A percentile compares a stretch with the other conserved stretches of the same genome.
Conservation (phyloP, 257 asterid genomes). For the Solanum sejunctum region DNA sequence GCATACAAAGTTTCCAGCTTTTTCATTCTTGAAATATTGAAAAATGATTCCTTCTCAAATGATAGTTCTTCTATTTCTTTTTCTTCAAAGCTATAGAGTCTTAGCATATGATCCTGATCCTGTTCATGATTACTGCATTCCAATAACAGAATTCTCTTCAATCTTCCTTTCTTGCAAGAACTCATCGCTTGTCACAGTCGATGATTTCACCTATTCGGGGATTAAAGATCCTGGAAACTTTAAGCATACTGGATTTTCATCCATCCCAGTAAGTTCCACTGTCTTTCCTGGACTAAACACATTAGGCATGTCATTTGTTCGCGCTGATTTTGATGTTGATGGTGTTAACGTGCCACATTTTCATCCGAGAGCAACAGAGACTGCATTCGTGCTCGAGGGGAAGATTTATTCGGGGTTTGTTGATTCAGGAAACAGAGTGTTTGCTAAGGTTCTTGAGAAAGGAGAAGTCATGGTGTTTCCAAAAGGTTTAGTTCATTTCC, state of each 20-base stretch:
- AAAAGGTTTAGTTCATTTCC: conserved; percentile 58
- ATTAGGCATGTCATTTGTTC: conserved; percentile 58
- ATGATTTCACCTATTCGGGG: conserved; percentile 51
- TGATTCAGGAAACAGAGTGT: conserved; percentile 46
- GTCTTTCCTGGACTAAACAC: conserved; percentile 71
- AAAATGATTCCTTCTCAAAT: conserved; percentile 16
- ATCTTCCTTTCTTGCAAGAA: conserved; percentile 55
- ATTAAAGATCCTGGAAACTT: conserved; percentile 28
- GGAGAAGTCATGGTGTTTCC: conserved; percentile 88
- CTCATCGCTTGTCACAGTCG: conserved; percentile 42
- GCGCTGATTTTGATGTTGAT: conserved; percentile 53
- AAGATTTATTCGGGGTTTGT: conserved; percentile 63
- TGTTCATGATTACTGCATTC: conserved; percentile 60
- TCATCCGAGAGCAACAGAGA: conserved; percentile 74
- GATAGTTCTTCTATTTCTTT: conserved; percentile 10
- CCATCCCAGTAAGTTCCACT: conserved; percentile 41
- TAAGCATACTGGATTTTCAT: conserved; percentile 42
- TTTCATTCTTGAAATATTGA: not conserved
- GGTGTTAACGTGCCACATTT: conserved; percentile 64
- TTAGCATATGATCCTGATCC: conserved; percentile 68
- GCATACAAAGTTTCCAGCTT: not conserved
- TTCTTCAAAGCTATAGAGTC: conserved; percentile 10
- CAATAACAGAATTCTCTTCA: conserved; percentile 40
- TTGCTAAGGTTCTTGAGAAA: conserved; percentile 53
- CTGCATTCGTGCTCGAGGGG: conserved; percentile 61